phyloP scores from a whole-genome alignment of 2,329 filamentous ascomycete genomes.

The Fusarium nelsonii region DNA sequence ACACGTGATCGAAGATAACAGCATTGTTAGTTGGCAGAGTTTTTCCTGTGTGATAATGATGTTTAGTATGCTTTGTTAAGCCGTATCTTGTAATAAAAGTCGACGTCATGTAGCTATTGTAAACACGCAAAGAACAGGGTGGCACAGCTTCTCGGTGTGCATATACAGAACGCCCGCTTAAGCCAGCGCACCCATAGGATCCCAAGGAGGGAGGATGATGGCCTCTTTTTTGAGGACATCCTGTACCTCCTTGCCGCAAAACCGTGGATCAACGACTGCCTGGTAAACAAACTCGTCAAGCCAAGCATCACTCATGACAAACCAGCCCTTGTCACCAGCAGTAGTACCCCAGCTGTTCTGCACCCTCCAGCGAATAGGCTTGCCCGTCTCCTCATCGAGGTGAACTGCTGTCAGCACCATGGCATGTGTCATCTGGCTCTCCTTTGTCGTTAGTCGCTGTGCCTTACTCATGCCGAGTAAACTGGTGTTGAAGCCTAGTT shows the following conservation, averaged over 20 bases:
- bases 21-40: neutral
- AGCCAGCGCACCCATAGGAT: slow-evolving; percentile 82
- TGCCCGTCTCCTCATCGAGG: slow-evolving; percentile 70
- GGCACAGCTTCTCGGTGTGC: neutral
- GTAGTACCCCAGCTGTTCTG: slow-evolving; percentile 85
- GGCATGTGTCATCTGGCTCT: slow-evolving; percentile 89
- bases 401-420: slow-evolving; percentile 94
- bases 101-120: neutral
- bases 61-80: slow-evolving; percentile 1
- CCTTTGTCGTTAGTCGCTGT: slow-evolving; percentile 77
- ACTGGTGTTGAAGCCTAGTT: slow-evolving; percentile 83
- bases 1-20: slow-evolving; percentile 4
- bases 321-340: slow-evolving; percentile 83
- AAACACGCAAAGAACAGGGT: neutral
- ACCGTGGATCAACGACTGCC: slow-evolving; percentile 82
- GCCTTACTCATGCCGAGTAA: slow-evolving; percentile 82
- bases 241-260: slow-evolving; percentile 72
- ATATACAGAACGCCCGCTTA: slow-evolving; percentile 48
- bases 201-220: slow-evolving; percentile 80
- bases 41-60: neutral
- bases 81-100: neutral
- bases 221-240: slow-evolving; percentile 79
- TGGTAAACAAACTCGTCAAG: slow-evolving; percentile 88
- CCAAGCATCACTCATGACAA: slow-evolving; percentile 88
- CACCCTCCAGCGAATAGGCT: slow-evolving; percentile 82